Evolutionary conservation across 176 grass and related monocot genomes (phyloP), one percentile per base, ranked within the genome.

Genomic region (Puccinellia tenuiflora): DNA sequence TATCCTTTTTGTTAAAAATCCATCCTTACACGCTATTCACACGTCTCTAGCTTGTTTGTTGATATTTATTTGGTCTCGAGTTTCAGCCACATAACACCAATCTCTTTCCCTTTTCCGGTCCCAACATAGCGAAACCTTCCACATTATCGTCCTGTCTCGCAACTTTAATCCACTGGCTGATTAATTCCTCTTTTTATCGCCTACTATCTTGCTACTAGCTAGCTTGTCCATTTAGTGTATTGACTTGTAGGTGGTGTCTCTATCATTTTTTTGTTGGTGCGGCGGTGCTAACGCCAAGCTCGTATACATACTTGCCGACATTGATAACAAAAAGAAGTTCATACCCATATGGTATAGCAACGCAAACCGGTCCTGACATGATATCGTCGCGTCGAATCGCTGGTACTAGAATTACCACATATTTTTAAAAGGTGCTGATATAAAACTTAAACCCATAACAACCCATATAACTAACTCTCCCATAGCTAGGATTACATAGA

Each of bases 51-150:
- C 43, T 46, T 2, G 6, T 57, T 60, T 42, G 52, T 34, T 5
- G 90, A 95, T 95, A 90, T 88, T 92, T 95, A 33, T 90, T 79
- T 38, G 17, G 14, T 64, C 4, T 78, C 3, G 35, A 86, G 24
- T 78, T 84, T 64, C 20, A 82, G 48, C 93, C 88, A 95, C 90
- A 90, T 82, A 92, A 75, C 39, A 66, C 18, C 65, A 62, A 88
- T 79, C 76, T 66, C 46, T 31, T 61, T 40, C 68, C 54, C n/a
- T 54, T 88, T 81, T 77, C 78, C 82, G 82, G 33, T 54, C 39
- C 30, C 77, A 85, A 71, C 62, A 68, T 55, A 9, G 50, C 53
- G 77, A 90, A 68, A 59, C 46, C 57, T 35, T 73, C 25, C 16
- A 22, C 68, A 40, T 12, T 37, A 71, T 82, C 11, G 15, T 51